A percentile compares a stretch with the other conserved stretches of the same genome.
These are phyloP conservation scores for Clathrospora elynae DNA, from an alignment of 2,329 filamentous ascomycete species.

Conservation along the genomic window DNA sequence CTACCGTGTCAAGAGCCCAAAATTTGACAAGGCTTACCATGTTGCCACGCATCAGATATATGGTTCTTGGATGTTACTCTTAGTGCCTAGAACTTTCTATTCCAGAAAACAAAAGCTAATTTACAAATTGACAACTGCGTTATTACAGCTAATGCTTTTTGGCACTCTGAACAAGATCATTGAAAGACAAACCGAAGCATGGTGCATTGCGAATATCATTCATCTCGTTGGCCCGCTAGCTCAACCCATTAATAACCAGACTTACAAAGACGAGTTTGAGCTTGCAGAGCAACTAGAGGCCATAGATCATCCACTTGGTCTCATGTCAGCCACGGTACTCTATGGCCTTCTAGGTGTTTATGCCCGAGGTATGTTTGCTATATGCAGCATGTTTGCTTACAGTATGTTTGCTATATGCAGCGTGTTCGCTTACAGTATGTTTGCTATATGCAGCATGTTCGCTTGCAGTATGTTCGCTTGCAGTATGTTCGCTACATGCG, in stretches of 20 bases:
- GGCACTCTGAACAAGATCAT: constrained; percentile 24
- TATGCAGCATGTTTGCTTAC: too few relatives aligned
- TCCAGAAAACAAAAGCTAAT: constrained; percentile 6
- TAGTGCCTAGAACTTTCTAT: constrained; percentile 2
- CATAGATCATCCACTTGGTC: constrained; percentile 6
- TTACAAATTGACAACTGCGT: constrained; percentile 19
- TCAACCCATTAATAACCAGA: constrained; percentile 12
- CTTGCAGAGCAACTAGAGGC: constrained; percentile 7
- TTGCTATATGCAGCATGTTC: too few relatives aligned
- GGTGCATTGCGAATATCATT: constrained; percentile 31
- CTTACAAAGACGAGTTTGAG: constrained; percentile 15
- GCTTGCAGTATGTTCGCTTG: too few relatives aligned
- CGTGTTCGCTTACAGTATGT: too few relatives aligned
- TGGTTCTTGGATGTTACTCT: constrained; percentile 31
- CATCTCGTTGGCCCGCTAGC: constrained; percentile 22
- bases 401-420: too few relatives aligned
- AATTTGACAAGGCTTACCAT: constrained; percentile 15
- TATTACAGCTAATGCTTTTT: constrained; percentile 21
- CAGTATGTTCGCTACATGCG: too few relatives aligned
- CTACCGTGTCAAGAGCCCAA: constrained; percentile 9
- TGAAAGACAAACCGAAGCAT: constrained; percentile 22
- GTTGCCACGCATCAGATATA: constrained; percentile 26
- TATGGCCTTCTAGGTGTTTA: too few relatives aligned
- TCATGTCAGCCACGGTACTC: too few relatives aligned
- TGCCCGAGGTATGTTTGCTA: too few relatives aligned